Base-by-base conservation (phyloP, 2,329 filamentous ascomycete species). In the Phaeophleospora eucalypticola region DNA sequence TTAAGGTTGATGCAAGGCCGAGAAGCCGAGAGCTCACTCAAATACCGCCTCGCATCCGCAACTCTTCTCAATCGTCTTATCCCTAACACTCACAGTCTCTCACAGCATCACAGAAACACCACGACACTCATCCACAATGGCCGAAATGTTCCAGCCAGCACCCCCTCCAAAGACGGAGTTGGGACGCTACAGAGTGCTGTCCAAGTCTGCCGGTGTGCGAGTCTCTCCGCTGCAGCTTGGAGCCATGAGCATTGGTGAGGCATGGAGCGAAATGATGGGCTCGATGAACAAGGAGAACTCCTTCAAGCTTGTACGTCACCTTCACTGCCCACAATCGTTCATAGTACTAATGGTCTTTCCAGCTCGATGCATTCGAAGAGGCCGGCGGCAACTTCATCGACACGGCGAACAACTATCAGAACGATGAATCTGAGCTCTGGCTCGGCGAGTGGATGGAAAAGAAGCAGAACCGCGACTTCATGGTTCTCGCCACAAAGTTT, bases 161-260 rank as follows among this genome's bases (percentile, higher is more conserved):
- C 63, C 64, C 1, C 56, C 59, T 48, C 67, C 68, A 34, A 74
- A 78, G 64, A 82, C 81, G 47, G 76, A 80, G 45, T 68, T 80
- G 40, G 77, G 75, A 34, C 73, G 71, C 54, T 76, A 79, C 58
- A 71, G 76, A 16, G 64, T 78, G 14, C 69, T 80, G 4, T 70
- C 76, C 2, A 72, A 76, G 4, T 70, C 69, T 1, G 77, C 76
- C 0, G 73, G 71, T 15, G 68, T 80, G 12, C 71, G 73, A 38
- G 68, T 69, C 39, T 68, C 64, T 12, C 69, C 70, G 0, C 58
- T 72, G 33, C 65, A 65, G 36, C 73, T 88, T 2, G 84, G 82
- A 9, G 71, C 72, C 43, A 84, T 84, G 80, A 81, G 77, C 65
- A 81, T 86, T 66, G 82, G 82, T 36, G 68, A 79, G 46, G 69